Base-by-base conservation (phyloP, 139 green algal genomes). In the Auxenochlorella pyrenoidosa region DNA sequence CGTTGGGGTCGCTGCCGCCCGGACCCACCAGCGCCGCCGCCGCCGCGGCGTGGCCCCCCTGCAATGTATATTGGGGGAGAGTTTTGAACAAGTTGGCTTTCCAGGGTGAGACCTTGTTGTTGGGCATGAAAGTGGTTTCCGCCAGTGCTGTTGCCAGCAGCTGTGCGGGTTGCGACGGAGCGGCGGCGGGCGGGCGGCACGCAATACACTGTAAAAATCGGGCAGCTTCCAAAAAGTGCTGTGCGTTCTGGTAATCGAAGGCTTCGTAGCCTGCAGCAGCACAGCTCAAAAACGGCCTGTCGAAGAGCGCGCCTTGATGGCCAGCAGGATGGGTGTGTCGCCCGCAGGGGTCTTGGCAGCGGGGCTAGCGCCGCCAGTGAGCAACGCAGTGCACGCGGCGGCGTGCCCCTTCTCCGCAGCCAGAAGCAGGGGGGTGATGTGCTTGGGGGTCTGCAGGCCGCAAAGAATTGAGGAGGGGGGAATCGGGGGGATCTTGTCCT, bases 381-480 rank as follows among this genome's bases (percentile, higher is more conserved):
- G 71, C 66, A 87, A 68, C 3, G 44, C 66, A 2, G 66, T 68
- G 47, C 36, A 51, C 1, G 66, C 82, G 5, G 16, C 71, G 41
- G 82, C 82, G 19, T 87, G 82, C 26, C 82, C 82, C 5, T 47
- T 34, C 24, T 79, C 68, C 22, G 40, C 65, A 3, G 82, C 82
- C n/a, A 79, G 30, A 0, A 80, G 82, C 43, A 87, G 68, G 6
- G 81, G 82, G 19, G 82, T 87, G 34, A 66, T 2, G 43, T 79
- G 82, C 66, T 87, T 87, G 30, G 80, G 80, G 0, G 80, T 85
- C 80, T 47, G 59, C 22, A 32, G 38, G 15, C 72, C 32, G 72
- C 72, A 54, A 19, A 16, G 34, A 36, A 16, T 32, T 36, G 30
- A 26, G 34, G 38, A 5, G 24, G 58, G 36, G 72, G 36, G n/a